Conservation (phyloP, 2,329 filamentous ascomycete species). For the Elsinoe ampelina region DNA sequence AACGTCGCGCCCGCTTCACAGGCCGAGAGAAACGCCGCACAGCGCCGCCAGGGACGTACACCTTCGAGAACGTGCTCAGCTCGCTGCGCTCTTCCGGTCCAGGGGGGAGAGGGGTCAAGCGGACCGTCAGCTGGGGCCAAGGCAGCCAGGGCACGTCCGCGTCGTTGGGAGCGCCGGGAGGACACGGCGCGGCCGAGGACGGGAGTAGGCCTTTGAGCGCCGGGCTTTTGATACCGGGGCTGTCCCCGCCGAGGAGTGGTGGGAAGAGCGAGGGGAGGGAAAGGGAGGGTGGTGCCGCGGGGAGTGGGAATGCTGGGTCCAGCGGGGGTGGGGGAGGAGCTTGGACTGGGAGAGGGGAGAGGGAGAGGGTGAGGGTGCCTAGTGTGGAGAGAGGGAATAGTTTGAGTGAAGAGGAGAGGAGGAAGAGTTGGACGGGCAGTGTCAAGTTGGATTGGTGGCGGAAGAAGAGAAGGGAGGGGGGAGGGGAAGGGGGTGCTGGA, state of each 20-base stretch:
- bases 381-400: not conserved
- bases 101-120: not conserved
- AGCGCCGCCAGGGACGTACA: not conserved
- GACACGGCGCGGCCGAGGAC: not conserved
- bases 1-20: not conserved
- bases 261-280: not conserved
- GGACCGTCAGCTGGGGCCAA: slow-evolving; percentile 5
- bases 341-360: no score
- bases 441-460: slow-evolving; percentile 16
- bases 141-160: not conserved
- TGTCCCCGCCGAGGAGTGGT: not conserved
- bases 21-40: not conserved
- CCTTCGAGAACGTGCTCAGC: not conserved
- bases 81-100: not conserved
- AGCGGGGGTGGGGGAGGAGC: not conserved
- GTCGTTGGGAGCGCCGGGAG: not conserved
- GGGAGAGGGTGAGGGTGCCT: not conserved
- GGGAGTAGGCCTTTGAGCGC: not conserved
- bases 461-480: slow-evolving; percentile 14
- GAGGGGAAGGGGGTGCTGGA: not conserved
- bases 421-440: slow-evolving; percentile 10
- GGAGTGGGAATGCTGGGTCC: not conserved
- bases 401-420: slow-evolving; percentile 11
- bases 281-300: not conserved
- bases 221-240: not conserved